Conservation (phyloP, 2,329 filamentous ascomycete species). For the Gremmenia infestans region DNA sequence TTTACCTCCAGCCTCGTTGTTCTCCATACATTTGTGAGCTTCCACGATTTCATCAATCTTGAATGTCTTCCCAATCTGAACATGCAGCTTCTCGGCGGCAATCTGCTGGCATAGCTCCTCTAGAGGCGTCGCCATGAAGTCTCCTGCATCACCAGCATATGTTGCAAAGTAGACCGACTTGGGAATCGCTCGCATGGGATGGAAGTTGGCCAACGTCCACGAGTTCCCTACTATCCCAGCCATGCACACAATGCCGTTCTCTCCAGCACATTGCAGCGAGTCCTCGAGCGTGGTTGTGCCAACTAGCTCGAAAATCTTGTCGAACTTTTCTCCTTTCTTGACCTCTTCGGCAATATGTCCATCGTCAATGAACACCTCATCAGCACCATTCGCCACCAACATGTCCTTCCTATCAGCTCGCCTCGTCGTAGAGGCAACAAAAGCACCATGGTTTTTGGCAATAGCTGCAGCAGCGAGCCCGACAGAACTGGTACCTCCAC, state of each 20-base stretch:
- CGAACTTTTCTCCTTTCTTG: conserved; percentile 29
- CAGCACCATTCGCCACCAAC: conserved; percentile 36
- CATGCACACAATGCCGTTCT: conserved; percentile 41
- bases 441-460: conserved; percentile 37
- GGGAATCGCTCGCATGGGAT: conserved; percentile 41
- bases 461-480: conserved; percentile 43
- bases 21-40: conserved; percentile 42
- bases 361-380: conserved; percentile 41
- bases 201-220: conserved; percentile 35
- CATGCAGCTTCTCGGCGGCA: conserved; percentile 34
- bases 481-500: conserved; percentile 41
- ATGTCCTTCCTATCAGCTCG: conserved; percentile 33
- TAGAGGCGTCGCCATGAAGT: conserved; percentile 39
- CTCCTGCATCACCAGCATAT: conserved; percentile 35
- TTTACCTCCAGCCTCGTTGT: conserved; percentile 40
- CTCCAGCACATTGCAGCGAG: conserved; percentile 37
- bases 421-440: conserved; percentile 38
- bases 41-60: conserved; percentile 41
- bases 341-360: conserved; percentile 37
- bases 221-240: conserved; percentile 40
- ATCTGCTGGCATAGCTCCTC: conserved; percentile 36
- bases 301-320: conserved; percentile 44
- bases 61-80: conserved; percentile 39
- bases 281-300: conserved; percentile 39
- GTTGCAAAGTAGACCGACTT: conserved; percentile 36